Base-by-base conservation (phyloP, 768 basidiomycete species). In the Leccinellum albellum region DNA sequence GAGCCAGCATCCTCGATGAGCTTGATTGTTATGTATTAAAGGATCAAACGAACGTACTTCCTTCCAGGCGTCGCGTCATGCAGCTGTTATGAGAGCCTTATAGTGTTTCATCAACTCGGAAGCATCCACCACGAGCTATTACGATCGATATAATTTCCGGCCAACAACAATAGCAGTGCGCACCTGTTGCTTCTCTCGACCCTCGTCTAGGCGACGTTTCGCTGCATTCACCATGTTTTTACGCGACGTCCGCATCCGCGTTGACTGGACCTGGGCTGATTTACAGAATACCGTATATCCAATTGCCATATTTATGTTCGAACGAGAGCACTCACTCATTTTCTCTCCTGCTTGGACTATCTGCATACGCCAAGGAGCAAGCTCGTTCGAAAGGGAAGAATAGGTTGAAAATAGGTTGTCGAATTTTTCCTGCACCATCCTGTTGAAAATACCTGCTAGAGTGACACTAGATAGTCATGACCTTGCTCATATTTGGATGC, bases 71-170 rank as follows among this genome's bases (percentile, higher is more conserved):
- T 31, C 15, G 13, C 71, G 20, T 70, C 57, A 71, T 24, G 47
- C 51, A 17, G 67, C 53, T 44, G 66, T 59, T 47, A 78, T 54
- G 21, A 73, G 59, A 47, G 76, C 69, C 57, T 79, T 78, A 55
- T 76, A 79, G 55, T 76, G 70, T 47, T 71, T 78, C 63, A 78
- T 74, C 50, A 76, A 64, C 20, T 69, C 72, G 28, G 70, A 64
- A 9, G 77, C 74, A 58, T 78, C 76, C 45, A 65, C 66, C 7
- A 69, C 73, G 26, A 79, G 63, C 75, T 77, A 49, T 45, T 21
- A 35, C 26, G 29, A 24, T 52, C 24, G 49, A 46, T 15, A 54
- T 45, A 44, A 23, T 48, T 28, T 56, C 26, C 35, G 54, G 47
- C 24, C 40, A 44, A 29, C 9, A 9, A 23, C 8, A 10, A 57